Percentiles rank a stretch among this genome's conserved stretches.
Conservation (phyloP, 2,329 filamentous ascomycete species). For the Colletotrichum gloeosporioides region DNA sequence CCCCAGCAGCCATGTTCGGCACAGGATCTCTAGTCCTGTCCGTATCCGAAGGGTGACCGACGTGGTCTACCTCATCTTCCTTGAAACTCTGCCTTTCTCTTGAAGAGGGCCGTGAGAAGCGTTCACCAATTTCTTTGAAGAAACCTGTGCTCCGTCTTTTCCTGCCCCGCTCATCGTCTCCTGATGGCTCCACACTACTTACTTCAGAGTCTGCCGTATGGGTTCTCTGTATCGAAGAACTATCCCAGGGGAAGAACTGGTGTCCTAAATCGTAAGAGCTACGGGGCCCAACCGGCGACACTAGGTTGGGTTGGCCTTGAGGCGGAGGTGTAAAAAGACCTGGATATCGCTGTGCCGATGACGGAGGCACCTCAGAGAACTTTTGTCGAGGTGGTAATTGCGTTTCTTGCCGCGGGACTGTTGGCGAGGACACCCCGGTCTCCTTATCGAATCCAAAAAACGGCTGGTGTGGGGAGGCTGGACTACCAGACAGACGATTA, state of each 20-base stretch:
- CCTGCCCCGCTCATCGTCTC: slow-evolving; percentile 40
- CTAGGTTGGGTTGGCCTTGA: slow-evolving; percentile 14
- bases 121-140: slow-evolving; percentile 58
- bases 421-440: slow-evolving; percentile 38
- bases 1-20: slow-evolving; percentile 44
- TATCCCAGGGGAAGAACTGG: slow-evolving; percentile 25
- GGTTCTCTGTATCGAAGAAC: slow-evolving; percentile 42
- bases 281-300: slow-evolving; percentile 24
- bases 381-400: slow-evolving; percentile 28
- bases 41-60: slow-evolving; percentile 4
- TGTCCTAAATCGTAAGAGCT: slow-evolving; percentile 18
- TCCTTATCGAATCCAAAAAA: slow-evolving; percentile 57
- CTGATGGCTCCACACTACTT: slow-evolving; percentile 38
- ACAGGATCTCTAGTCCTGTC: slow-evolving; percentile 46
- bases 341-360: slow-evolving; percentile 55
- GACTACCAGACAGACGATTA: slow-evolving; percentile 7
- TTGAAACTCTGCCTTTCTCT: slow-evolving; percentile 34
- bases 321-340: slow-evolving; percentile 42
- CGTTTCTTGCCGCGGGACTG: slow-evolving; percentile 17
- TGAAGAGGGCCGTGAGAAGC: slow-evolving; percentile 40
- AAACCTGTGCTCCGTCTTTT: slow-evolving; percentile 46
- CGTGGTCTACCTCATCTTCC: slow-evolving; percentile 18
- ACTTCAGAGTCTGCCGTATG: slow-evolving; percentile 44
- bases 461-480: slow-evolving; percentile 35
- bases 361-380: slow-evolving; percentile 50